phyloP scores from a whole-genome alignment of 1,284 basidiomycete genomes.

The Malassezia brasiliensis region DNA sequence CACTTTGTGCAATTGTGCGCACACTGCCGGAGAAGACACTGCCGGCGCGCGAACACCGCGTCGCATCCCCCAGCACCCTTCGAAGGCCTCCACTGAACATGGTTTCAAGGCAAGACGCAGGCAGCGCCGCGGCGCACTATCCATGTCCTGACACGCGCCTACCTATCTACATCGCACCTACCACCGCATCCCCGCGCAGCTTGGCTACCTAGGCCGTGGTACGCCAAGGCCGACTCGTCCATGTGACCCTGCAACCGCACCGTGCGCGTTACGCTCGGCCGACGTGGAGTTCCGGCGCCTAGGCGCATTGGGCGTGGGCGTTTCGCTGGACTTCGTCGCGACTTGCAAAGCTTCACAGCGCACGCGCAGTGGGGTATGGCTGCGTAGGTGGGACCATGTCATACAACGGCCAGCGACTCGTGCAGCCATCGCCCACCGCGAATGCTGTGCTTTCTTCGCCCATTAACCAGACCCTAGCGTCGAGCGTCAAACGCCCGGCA shows the following conservation, averaged over 20 bases:
- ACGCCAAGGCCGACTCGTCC: too few species aligned
- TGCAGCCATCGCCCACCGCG: background rate
- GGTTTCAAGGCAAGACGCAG: background rate
- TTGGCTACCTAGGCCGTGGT: too few species aligned
- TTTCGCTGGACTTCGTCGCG: too few species aligned
- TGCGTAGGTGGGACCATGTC: background rate
- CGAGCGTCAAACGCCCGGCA: background rate
- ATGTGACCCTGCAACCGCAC: too few species aligned
- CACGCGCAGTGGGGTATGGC: background rate
- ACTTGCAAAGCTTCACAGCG: too few species aligned
- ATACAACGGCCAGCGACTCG: slow-evolving; percentile 1
- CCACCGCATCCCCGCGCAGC: too few species aligned
- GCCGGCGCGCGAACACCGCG: background rate
- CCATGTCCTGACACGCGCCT: too few species aligned
- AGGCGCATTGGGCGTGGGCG: too few species aligned
- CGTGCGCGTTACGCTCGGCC: background rate
- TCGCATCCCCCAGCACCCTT: background rate
- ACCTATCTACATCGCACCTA: too few species aligned
- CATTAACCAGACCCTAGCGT: background rate
- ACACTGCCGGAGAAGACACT: background rate
- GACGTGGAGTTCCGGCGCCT: background rate
- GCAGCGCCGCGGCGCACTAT: too few species aligned
- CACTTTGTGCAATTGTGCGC: background rate
- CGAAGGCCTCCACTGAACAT: background rate
- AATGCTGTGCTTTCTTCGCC: background rate